phyloP scores from a whole-genome alignment of 768 basidiomycete genomes.

The Lanmaoa pseudosensibilis region DNA sequence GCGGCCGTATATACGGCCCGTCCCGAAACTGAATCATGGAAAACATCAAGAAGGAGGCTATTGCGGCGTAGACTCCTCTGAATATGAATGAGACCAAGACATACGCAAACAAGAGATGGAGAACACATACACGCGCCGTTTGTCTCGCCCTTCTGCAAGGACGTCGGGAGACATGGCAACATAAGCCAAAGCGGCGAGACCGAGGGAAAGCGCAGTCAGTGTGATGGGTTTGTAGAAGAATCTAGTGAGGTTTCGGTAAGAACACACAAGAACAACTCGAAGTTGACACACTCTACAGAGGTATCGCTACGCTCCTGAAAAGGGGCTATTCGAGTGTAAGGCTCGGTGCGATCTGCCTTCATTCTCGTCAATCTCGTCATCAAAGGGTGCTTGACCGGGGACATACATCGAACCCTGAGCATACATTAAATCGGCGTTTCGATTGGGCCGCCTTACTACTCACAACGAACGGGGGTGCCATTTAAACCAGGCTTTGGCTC shows the following conservation, averaged over 20 bases:
- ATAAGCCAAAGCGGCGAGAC: slow-evolving; percentile 71
- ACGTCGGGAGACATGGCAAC: slow-evolving; percentile 82
- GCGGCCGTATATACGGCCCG: slow-evolving; percentile 85
- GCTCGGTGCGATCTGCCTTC: slow-evolving; percentile 79
- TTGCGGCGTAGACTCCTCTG: slow-evolving; percentile 77
- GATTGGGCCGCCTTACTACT: slow-evolving; percentile 34
- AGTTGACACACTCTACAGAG: slow-evolving; percentile 65
- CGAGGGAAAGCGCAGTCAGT: slow-evolving; percentile 66
- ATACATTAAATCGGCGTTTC: slow-evolving; percentile 11
- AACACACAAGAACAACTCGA: not conserved
- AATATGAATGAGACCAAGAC: slow-evolving; percentile 10
- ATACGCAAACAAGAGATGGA: not conserved
- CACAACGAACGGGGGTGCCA: slow-evolving; percentile 79
- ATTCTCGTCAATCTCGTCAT: slow-evolving; percentile 18
- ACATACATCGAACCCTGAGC: slow-evolving; percentile 82
- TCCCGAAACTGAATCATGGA: slow-evolving; percentile 89
- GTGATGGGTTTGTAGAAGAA: slow-evolving; percentile 89
- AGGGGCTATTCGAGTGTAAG: slow-evolving; percentile 79
- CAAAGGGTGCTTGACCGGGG: not conserved
- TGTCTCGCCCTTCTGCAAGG: slow-evolving; percentile 80
- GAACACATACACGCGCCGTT: slow-evolving; percentile 67
- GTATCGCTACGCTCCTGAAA: slow-evolving; percentile 85
- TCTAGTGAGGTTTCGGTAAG: slow-evolving; percentile 38
- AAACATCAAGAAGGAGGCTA: slow-evolving; percentile 74
- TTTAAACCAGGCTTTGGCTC: slow-evolving; percentile 74